Evolutionary conservation across 2,329 filamentous ascomycete genomes (phyloP).

Genomic region (Cucurbitaria berberidis): DNA sequence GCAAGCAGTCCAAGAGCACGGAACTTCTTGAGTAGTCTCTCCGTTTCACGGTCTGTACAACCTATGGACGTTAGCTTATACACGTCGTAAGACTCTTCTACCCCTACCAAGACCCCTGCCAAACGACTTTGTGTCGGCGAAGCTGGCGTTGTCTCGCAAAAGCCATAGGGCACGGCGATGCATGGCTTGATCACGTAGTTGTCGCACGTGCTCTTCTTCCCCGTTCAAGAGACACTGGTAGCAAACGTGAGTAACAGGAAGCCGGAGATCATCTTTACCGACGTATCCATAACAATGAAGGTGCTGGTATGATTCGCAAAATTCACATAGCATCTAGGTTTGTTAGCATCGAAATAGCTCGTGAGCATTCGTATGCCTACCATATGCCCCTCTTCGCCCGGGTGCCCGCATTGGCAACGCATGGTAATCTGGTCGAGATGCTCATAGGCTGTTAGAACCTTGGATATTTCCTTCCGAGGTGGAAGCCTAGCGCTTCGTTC

Average conservation of each 20-base stretch:
- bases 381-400: slow-evolving; percentile 2
- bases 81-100: neutral
- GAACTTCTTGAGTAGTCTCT: slow-evolving; percentile 2
- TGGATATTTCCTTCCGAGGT: neutral
- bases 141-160: slow-evolving; percentile 21
- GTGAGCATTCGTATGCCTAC: slow-evolving; percentile 4
- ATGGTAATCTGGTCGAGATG: neutral
- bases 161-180: slow-evolving; percentile 23
- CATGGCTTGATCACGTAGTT: slow-evolving; percentile 22
- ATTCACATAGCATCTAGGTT: slow-evolving; percentile 51
- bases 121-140: slow-evolving; percentile 13
- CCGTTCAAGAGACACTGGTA: slow-evolving; percentile 53
- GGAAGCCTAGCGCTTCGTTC: neutral
- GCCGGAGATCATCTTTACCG: slow-evolving; percentile 43
- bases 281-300: slow-evolving; percentile 55
- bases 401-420: neutral
- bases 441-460: neutral
- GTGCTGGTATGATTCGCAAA: slow-evolving; percentile 56
- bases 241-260: slow-evolving; percentile 54
- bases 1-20: neutral
- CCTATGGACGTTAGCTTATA: neutral
- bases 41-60: neutral
- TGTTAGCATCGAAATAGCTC: neutral
- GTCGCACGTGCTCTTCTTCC: slow-evolving; percentile 16
- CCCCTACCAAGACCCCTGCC: neutral